Evolutionary conservation across 768 basidiomycete genomes (phyloP).

Genomic region (Mrakia blollopis): DNA sequence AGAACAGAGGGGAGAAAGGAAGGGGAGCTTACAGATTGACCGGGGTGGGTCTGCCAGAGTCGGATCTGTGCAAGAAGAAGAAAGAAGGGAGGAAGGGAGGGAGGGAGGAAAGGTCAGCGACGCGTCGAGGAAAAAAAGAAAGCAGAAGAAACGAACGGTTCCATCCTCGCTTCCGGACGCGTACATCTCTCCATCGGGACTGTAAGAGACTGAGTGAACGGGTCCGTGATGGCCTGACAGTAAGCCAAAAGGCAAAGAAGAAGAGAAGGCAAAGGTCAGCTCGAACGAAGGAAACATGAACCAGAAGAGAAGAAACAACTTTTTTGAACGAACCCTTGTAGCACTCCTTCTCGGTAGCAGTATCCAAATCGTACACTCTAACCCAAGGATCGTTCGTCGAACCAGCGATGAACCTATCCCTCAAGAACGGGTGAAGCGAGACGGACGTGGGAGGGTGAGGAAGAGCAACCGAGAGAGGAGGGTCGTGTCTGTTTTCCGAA

Average conservation of each 20-base stretch:
- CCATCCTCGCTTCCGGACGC: slow-evolving; percentile 86
- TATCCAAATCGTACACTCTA: slow-evolving; percentile 73
- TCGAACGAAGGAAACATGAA: neutral
- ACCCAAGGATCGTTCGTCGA: slow-evolving; percentile 92
- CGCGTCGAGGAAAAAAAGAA: neutral
- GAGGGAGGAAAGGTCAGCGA: neutral
- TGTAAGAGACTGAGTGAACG: slow-evolving; percentile 74
- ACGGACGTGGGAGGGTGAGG: slow-evolving; percentile 87
- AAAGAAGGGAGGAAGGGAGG: neutral
- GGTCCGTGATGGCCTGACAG: slow-evolving; percentile 97
- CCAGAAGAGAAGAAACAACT: neutral
- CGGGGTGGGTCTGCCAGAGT: slow-evolving; percentile 31
- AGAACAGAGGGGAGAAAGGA: no score
- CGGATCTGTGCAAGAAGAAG: slow-evolving; percentile 14
- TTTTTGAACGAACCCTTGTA: slow-evolving; percentile 30
- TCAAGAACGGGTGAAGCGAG: slow-evolving; percentile 81
- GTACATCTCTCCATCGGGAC: slow-evolving; percentile 62
- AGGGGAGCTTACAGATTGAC: neutral
- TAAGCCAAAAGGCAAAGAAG: slow-evolving; percentile 43
- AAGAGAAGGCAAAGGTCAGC: neutral
- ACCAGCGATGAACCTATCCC: slow-evolving; percentile 90
- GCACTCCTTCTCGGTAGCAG: slow-evolving; percentile 71
- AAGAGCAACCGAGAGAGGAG: slow-evolving; percentile 70
- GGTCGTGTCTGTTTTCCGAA: slow-evolving; percentile 48
- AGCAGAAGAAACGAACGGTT: slow-evolving; percentile 21